Percentiles rank a stretch among this genome's conserved stretches.
Evolutionary conservation across 1,284 basidiomycete species (phyloP).

Genomic region (Athelia sp.): DNA sequence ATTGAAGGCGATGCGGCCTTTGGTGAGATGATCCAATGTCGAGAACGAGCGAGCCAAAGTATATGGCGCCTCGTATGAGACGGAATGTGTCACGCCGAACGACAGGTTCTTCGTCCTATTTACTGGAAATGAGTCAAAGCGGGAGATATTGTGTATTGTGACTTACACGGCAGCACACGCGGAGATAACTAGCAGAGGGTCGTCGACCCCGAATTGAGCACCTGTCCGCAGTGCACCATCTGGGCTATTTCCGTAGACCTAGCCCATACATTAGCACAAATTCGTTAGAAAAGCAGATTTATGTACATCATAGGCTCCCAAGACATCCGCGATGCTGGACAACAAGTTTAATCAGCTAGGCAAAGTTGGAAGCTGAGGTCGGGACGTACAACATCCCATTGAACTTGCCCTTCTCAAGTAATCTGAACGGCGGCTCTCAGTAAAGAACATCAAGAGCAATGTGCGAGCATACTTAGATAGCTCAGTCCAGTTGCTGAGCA

Average conservation of each 20-base stretch:
- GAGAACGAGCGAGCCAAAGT: background rate
- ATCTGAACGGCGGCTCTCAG: background rate
- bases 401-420: background rate
- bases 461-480: background rate
- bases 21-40: background rate
- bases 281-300: background rate
- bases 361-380: background rate
- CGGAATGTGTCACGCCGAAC: background rate
- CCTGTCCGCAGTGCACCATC: background rate
- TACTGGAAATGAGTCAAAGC: background rate
- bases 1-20: background rate
- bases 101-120: background rate
- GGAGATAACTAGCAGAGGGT: background rate
- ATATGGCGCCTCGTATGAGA: background rate
- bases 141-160: background rate
- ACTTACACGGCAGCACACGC: background rate
- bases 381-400: background rate
- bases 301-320: slow-evolving; percentile 1
- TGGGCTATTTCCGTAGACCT: background rate
- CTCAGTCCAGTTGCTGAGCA: background rate
- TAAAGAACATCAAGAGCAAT: background rate
- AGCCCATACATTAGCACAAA: too few species aligned
- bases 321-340: background rate
- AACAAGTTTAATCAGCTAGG: background rate
- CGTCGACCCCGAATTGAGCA: background rate